These are phyloP conservation scores for Barnettozyma botsteinii DNA, from an alignment of 805 yeast species.

Conservation along the genomic window DNA sequence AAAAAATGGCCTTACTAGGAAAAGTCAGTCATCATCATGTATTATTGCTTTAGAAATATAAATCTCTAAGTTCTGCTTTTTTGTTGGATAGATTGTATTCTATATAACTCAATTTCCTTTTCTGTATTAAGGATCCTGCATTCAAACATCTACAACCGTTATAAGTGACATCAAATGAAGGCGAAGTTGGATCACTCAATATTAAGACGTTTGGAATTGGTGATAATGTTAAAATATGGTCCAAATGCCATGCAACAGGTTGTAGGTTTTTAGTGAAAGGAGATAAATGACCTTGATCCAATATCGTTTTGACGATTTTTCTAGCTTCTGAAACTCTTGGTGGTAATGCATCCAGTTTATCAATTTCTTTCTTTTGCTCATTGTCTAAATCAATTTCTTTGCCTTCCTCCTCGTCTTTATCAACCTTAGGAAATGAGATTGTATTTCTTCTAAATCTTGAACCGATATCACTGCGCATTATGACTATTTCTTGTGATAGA, in stretches of 20 bases:
- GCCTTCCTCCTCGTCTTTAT: constrained; percentile 22
- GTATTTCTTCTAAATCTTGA: constrained; percentile 67
- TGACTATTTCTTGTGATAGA: constrained; percentile 74
- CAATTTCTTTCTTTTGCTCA: constrained; percentile 22
- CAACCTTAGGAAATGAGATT: constrained; percentile 42
- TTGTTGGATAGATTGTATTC: constrained; percentile 65
- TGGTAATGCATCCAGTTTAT: constrained; percentile 33
- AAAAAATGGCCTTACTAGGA: constrained; percentile 30
- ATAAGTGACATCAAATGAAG: constrained; percentile 68
- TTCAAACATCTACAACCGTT: constrained; percentile 79
- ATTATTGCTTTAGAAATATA: constrained; percentile 38
- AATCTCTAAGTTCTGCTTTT: constrained; percentile 41
- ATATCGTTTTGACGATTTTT: constrained; percentile 67
- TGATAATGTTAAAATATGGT: constrained; percentile 59
- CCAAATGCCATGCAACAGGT: constrained; percentile 66
- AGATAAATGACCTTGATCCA: constrained; percentile 84
- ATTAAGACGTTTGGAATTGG: constrained; percentile 71
- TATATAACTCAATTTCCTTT: constrained; percentile 54
- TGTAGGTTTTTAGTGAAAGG: constrained; percentile 63
- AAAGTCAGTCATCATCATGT: too few species aligned
- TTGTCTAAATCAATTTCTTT: neutral
- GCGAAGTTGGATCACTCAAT: constrained; percentile 66
- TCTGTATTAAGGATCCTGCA: constrained; percentile 50
- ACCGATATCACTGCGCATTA: constrained; percentile 69
- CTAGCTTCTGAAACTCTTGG: constrained; percentile 53